Percentiles rank a stretch among this genome's conserved stretches.
Conservation (phyloP, 257 asterid species). For the Gardenia jasminoides region DNA sequence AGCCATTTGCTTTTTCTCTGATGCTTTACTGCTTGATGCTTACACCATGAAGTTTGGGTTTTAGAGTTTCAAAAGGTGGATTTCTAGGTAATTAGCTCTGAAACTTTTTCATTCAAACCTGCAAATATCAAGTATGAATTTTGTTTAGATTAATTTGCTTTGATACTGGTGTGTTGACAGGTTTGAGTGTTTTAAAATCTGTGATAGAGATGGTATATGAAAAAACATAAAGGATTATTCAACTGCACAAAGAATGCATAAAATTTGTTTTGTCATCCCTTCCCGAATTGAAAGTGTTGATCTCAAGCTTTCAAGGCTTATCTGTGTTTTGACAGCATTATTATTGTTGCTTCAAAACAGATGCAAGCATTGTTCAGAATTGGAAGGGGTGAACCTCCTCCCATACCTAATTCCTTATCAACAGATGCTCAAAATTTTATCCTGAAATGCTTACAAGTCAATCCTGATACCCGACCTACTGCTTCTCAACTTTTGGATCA, state of each 20-base stretch:
- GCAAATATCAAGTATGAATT: not conserved
- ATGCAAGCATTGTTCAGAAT: conserved; percentile 64
- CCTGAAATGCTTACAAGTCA: conserved; percentile 67
- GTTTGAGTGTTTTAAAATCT: not conserved
- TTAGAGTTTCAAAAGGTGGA: not conserved
- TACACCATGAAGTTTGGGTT: not conserved
- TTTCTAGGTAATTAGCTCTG: not conserved
- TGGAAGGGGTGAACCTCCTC: conserved; percentile 83
- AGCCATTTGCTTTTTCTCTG: not conserved
- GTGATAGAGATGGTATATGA: not conserved
- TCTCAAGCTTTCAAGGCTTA: conserved; percentile 5
- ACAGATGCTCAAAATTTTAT: conserved; percentile 79
- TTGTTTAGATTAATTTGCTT: not conserved
- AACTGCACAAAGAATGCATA: not conserved
- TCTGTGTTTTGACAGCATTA: not conserved
- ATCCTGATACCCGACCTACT: conserved; percentile 66
- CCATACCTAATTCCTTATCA: conserved; percentile 66
- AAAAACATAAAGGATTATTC: not conserved
- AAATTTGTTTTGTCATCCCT: not conserved
- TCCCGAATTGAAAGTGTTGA: not conserved
- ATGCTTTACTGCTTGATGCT: not conserved
- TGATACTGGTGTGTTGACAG: not conserved
- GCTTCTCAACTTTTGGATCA: conserved; percentile 83
- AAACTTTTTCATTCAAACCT: not conserved
- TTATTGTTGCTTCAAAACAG: conserved; percentile 33